A percentile compares a stretch with the other conserved stretches of the same genome.
Evolutionary conservation across 257 asterid genomes (phyloP).

Genomic region (Solanum sparsipilum): DNA sequence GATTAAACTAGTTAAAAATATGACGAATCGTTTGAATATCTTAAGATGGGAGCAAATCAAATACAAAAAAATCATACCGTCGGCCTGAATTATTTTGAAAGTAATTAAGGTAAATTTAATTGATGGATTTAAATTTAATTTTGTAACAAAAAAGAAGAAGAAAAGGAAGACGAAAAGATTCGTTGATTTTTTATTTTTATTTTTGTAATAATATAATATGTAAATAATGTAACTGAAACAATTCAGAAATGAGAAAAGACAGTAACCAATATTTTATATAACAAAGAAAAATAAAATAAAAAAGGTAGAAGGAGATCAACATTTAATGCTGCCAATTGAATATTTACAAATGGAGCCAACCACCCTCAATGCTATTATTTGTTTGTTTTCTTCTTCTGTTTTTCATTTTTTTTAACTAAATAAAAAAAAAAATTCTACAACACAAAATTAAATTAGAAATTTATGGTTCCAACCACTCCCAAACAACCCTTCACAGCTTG

Average conservation of each 20-base stretch:
- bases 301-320: neutral
- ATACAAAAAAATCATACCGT: neutral
- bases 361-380: neutral
- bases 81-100: neutral
- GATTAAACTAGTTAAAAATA: neutral
- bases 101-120: neutral
- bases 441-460: neutral
- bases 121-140: neutral
- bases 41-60: neutral
- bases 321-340: neutral
- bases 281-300: neutral
- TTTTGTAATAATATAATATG: neutral
- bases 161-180: neutral
- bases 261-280: neutral
- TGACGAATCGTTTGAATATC: neutral
- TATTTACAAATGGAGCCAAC: slow-evolving; percentile 1
- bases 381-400: neutral
- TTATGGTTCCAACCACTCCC: neutral
- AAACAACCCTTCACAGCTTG: neutral
- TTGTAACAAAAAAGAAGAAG: neutral
- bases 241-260: neutral
- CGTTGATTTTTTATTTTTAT: neutral
- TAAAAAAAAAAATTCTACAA: neutral
- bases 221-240: neutral
- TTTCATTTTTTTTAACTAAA: no score